Base-by-base conservation (phyloP, 2,329 filamentous ascomycete species). In the Trichoderma sp. region DNA sequence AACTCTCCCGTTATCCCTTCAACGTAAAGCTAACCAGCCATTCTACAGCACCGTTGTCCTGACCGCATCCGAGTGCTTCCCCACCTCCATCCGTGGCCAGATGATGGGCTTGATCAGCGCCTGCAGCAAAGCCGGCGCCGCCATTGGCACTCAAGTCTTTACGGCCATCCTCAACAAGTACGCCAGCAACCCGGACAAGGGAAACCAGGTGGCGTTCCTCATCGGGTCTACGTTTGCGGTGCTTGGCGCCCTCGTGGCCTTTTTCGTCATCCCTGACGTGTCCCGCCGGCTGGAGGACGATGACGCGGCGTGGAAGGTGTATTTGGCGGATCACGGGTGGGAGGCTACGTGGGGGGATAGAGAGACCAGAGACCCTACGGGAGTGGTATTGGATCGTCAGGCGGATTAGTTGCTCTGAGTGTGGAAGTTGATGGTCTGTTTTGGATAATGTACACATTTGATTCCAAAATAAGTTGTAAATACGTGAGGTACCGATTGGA, bases 101-200 rank as follows among this genome's bases (percentile, higher is more conserved):
- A 84, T 82, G 74, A 78, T 85, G 68, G 84, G 83, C 1, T 77
- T 85, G 60, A 79, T 82, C 0, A 78, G 82, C 0, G 83, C 83
- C 0, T 80, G 81, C 21, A 82, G 81, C 14, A 86, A 86, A 68
- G 82, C 82, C 1, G 84, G 84, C 0, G 83, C 84, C 0, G 83
- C 83, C 0, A 82, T 86, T 21, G 84, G 83, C 0, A 85, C 83
- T 0, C 77, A 84, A 67, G 83, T 84, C 3, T 87, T 86, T 68
- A 83, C 79, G 0, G 82, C 83, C 0, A 86, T 87, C 55, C 80
- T 84, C 37, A 78, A 81, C 63, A 79, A 80, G 1, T 84, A 79
- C 66, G 65, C 78, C 30, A 72, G 77, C 16, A 77, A 81, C 30
- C 75, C 78, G 0, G 74, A 79, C 11, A 81, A 83, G 71, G 84